A percentile compares a stretch with the other conserved stretches of the same genome.
Conservation (phyloP, 73 alveolate species). For the Symbiodinium pilosum region DNA sequence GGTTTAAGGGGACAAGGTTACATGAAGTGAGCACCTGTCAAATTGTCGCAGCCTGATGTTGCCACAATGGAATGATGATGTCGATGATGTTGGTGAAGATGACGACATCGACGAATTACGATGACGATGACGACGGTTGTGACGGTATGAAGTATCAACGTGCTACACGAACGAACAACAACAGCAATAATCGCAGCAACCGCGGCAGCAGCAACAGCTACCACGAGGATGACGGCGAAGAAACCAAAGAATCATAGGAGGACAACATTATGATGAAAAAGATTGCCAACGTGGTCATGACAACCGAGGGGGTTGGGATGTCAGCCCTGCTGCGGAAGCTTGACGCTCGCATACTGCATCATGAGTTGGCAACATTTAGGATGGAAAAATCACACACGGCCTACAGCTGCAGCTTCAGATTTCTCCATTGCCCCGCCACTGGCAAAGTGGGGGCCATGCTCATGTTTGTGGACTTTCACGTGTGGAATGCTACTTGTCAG, state of each 20-base stretch:
- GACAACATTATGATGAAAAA: not conserved
- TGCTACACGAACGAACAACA: too few relatives aligned
- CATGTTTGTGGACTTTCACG: not conserved
- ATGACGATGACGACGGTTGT: not conserved
- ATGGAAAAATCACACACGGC: not conserved
- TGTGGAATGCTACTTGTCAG: too few relatives aligned
- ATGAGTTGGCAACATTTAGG: not conserved
- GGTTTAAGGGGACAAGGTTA: not conserved
- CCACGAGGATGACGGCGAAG: too few relatives aligned
- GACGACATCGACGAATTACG: too few relatives aligned
- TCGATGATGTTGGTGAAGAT: not conserved
- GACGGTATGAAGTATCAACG: not conserved
- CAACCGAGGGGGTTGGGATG: not conserved
- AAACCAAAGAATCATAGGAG: too few relatives aligned
- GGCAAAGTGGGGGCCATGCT: not conserved
- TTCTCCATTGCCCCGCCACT: not conserved
- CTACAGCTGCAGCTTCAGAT: not conserved
- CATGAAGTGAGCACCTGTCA: not conserved
- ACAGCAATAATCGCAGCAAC: too few relatives aligned
- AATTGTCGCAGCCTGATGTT: not conserved
- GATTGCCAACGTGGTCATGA: not conserved
- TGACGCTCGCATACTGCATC: not conserved
- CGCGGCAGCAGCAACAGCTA: too few relatives aligned
- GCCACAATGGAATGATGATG: not conserved
- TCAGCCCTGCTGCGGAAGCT: not conserved